phyloP scores from a whole-genome alignment of 345 rosid genomes.

The Syzygium grande region DNA sequence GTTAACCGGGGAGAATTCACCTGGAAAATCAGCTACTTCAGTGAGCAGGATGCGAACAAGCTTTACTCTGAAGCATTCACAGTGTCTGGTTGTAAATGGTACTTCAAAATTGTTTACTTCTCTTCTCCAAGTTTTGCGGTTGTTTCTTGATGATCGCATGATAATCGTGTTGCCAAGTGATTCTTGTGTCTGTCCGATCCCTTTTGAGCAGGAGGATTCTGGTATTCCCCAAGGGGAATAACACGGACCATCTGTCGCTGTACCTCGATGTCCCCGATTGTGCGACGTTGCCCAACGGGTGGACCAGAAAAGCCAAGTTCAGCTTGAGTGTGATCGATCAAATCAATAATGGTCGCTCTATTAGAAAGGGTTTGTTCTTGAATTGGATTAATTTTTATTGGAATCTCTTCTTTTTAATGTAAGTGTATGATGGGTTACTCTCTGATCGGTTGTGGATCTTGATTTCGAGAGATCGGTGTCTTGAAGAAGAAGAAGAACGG shows the following conservation, averaged over 20 bases:
- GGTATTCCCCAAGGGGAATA: not conserved
- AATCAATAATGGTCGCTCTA: not conserved
- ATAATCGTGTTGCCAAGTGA: not conserved
- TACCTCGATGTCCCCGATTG: conserved; percentile 14
- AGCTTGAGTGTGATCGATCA: conserved; percentile 15
- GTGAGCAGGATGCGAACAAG: not conserved
- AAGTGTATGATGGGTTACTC: not conserved
- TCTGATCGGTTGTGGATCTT: not conserved
- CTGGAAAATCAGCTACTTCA: not conserved
- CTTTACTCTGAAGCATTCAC: not conserved
- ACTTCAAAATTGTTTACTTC: not conserved
- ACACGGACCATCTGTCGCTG: not conserved
- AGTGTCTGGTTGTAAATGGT: not conserved
- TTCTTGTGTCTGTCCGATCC: not conserved
- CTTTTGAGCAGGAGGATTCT: not conserved
- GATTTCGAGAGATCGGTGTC: not conserved
- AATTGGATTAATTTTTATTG: not conserved
- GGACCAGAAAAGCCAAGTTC: conserved; percentile 15
- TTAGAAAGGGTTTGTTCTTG: not conserved
- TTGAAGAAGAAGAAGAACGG: not conserved
- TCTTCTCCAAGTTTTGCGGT: not conserved
- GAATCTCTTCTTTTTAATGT: not conserved
- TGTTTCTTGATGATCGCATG: not conserved
- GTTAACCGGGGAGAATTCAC: not conserved
- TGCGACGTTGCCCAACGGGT: conserved; percentile 9